A percentile compares a stretch with the other conserved stretches of the same genome.
phyloP scores from a whole-genome alignment of 1,284 basidiomycete genomes.

The Porodaedalea pini region DNA sequence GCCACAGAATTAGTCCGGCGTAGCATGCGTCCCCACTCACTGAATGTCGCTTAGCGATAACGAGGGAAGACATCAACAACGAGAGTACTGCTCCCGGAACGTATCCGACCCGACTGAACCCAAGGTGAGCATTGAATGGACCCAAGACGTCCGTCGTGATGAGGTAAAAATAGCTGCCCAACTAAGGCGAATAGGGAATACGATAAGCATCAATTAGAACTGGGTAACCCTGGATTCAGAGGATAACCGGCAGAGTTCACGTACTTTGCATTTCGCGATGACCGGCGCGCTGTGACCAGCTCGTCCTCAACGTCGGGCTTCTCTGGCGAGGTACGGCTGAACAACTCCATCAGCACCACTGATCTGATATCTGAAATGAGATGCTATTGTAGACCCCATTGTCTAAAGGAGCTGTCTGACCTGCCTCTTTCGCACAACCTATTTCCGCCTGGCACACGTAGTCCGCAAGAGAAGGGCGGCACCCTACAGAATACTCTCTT shows the following conservation, averaged over 20 bases:
- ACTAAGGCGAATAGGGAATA: too few species aligned
- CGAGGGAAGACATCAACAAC: constrained; percentile 32
- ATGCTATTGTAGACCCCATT: too few species aligned
- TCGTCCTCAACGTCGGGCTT: constrained; percentile 17
- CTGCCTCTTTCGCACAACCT: constrained; percentile 7
- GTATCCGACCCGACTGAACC: constrained; percentile 56
- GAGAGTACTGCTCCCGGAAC: constrained; percentile 44
- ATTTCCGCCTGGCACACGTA: constrained; percentile 15
- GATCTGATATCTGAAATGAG: too few species aligned
- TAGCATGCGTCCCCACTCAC: constrained; percentile 39
- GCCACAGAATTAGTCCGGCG: constrained; percentile 55
- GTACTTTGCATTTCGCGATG: constrained; percentile 14
- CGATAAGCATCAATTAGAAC: background rate
- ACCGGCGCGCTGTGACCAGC: constrained; percentile 14
- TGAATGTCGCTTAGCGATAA: constrained; percentile 4
- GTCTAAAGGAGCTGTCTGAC: background rate
- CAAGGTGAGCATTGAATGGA: constrained; percentile 60
- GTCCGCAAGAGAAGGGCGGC: constrained; percentile 2
- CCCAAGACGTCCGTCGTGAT: constrained; percentile 58
- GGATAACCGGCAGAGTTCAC: too few species aligned
- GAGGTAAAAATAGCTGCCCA: constrained; percentile 46
- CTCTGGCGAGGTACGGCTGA: background rate
- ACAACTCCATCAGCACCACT: background rate
- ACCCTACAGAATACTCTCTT: background rate
- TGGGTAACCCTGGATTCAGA: background rate